Conservation (phyloP, 257 asterid species). For the Paulownia fortunei region DNA sequence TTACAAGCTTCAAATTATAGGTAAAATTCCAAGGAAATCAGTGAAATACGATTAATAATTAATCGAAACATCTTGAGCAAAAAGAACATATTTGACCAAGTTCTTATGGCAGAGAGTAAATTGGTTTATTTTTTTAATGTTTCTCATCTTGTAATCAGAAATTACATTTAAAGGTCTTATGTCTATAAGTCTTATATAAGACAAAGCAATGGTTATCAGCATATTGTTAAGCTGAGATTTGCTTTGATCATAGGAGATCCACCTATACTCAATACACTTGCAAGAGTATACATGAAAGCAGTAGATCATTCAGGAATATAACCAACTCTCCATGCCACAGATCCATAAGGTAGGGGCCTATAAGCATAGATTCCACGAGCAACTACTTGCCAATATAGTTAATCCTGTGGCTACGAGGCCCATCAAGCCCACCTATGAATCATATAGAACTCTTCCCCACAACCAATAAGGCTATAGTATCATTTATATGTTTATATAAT, state of each 20-base stretch:
- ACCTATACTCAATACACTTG: not conserved
- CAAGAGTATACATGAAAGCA: not conserved
- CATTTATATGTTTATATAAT: not conserved
- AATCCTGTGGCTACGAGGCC: not conserved
- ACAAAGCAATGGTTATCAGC: not conserved
- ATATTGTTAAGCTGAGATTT: not conserved
- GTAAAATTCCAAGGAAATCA: not conserved
- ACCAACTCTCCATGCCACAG: not conserved
- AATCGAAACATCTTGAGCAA: not conserved
- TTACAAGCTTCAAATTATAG: not conserved
- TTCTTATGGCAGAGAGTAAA: not conserved
- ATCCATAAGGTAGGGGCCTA: not conserved
- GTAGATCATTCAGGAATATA: not conserved
- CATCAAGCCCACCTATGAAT: not conserved
- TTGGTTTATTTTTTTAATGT: not conserved
- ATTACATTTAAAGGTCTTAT: not conserved
- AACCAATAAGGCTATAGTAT: conserved; percentile 10
- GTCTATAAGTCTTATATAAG: not conserved
- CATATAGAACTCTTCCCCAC: not conserved
- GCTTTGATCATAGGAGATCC: not conserved
- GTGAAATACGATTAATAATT: not conserved
- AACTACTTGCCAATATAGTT: not conserved
- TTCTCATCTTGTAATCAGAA: not conserved
- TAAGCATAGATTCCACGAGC: not conserved
- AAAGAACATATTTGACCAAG: not conserved